Conservation (phyloP, 1,284 basidiomycete genomes). For the Ustilago loliicola region DNA sequence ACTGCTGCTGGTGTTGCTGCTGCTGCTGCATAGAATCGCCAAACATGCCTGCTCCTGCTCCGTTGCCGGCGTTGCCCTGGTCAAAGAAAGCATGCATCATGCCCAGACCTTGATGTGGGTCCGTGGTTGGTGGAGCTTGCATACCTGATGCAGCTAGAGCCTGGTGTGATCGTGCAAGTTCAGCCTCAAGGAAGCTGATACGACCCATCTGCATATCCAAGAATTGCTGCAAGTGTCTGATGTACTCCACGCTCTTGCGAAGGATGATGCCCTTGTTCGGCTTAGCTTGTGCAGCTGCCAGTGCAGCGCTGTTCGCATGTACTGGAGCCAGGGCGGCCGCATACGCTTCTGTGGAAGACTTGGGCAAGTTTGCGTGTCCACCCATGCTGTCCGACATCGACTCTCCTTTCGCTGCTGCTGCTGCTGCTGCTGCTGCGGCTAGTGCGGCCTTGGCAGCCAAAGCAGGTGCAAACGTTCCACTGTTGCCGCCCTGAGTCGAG, state of each 20-base stretch:
- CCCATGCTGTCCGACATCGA: constrained; percentile 17
- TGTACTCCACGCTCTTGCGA: constrained; percentile 69
- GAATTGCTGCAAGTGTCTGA: constrained; percentile 66
- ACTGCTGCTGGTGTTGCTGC: constrained; percentile 21
- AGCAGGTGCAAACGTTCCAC: constrained; percentile 52
- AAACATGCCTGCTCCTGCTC: constrained; percentile 15
- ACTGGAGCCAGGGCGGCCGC: constrained; percentile 62
- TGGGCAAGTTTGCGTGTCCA: constrained; percentile 33
- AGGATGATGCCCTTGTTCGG: constrained; percentile 70
- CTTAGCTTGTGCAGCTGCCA: constrained; percentile 65
- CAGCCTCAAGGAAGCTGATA: constrained; percentile 60
- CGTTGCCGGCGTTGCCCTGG: constrained; percentile 16
- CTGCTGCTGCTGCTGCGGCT: constrained; percentile 40
- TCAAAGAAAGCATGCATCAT: constrained; percentile 55
- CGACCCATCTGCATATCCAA: constrained; percentile 62
- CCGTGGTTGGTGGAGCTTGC: constrained; percentile 47
- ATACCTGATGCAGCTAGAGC: constrained; percentile 47
- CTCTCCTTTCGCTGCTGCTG: constrained; percentile 42
- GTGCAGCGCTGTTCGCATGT: constrained; percentile 54
- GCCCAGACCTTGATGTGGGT: constrained; percentile 48
- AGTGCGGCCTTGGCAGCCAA: constrained; percentile 54
- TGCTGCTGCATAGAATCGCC: constrained; percentile 26
- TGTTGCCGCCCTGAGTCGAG: constrained; percentile 62
- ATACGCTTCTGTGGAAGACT: constrained; percentile 50
- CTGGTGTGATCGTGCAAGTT: constrained; percentile 52